Evolutionary conservation across 495 filamentous ascomycete species (phyloP), one percentile per base, ranked within the genome.

Genomic region (Daldinia childiae): DNA sequence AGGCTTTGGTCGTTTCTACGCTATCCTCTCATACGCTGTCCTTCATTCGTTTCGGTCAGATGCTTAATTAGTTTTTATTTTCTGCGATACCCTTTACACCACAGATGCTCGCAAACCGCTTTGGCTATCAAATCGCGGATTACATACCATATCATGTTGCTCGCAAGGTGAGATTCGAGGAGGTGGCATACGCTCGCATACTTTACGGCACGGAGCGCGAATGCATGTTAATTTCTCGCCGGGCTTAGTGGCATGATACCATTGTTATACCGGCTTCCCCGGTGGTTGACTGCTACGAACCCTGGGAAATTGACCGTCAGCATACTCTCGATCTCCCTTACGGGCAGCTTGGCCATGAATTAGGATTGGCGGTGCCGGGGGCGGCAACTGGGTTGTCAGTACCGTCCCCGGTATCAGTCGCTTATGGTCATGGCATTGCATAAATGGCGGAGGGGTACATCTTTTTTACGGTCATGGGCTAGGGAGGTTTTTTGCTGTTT

Each of bases 21-120:
- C 43, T 57, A 24, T 71, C 59, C 8, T 63, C 54, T 43, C 30
- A 59, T 45, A 30, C 43, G 43, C 54, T 60, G 50, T 63, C 43
- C 59, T 66, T 61, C 67, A 34, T 67, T 74, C 67, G 43, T 64
- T 69, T 73, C 43, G 17, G 11, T 14, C 50, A 62, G 61, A 58
- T 66, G 32, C n/a, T 51, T 64, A 58, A 12, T 64, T 50, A 7
- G n/a, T n/a, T 62, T 73, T 62, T 56, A 9, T 58, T 59, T 68
- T 64, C 60, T 43, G 57, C 66, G 71, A 69, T 69, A 73, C 71
- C 71, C 66, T 64, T 66, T 59, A 62, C 52, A 73, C 58, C 71
- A 73, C 36, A 34, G 61, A 66, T 73, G 58, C 71, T 66, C 58
- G 56, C 71, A 66, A 58, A 39, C 51, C 60, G 52, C 64, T 48